A percentile compares a stretch with the other conserved stretches of the same genome.
These are phyloP conservation scores for Tetrapisispora iriomotensis DNA, from an alignment of 805 yeast species.

Conservation along the genomic window DNA sequence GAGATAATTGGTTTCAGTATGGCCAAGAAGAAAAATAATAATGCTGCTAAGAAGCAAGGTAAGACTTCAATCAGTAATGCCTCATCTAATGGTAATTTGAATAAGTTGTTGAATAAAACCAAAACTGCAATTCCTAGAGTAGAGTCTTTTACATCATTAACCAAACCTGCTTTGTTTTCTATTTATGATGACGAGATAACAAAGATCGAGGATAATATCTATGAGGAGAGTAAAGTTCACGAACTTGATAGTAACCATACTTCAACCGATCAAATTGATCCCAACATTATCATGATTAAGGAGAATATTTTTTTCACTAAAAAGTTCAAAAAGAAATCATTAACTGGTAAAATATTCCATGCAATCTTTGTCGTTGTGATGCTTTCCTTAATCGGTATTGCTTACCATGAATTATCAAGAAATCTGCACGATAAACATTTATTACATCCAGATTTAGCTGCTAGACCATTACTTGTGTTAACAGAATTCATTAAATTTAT, in stretches of 20 bases:
- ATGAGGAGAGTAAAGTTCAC: constrained; percentile 25
- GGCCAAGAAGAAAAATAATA: constrained; percentile 2
- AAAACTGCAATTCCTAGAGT: constrained; percentile 7
- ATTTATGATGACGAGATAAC: constrained; percentile 37
- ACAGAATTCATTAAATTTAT: constrained; percentile 18
- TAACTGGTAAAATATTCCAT: constrained; percentile 4
- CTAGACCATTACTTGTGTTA: constrained; percentile 34
- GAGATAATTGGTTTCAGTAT: background rate
- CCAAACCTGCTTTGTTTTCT: constrained; percentile 42
- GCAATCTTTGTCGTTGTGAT: constrained; percentile 13
- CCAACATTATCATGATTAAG: background rate
- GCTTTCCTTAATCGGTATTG: constrained; percentile 39
- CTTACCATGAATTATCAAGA: constrained; percentile 44
- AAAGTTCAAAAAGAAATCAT: background rate
- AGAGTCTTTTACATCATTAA: constrained; percentile 37
- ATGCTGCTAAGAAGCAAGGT: background rate
- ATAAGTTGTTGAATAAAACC: background rate
- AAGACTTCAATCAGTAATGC: background rate
- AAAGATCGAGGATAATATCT: constrained; percentile 19
- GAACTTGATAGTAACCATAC: background rate
- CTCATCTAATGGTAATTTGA: constrained; percentile 1
- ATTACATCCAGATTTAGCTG: constrained; percentile 32
- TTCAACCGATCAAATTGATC: background rate
- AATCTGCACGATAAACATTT: constrained; percentile 45
- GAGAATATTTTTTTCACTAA: background rate